Conservation (phyloP, 2,329 filamentous ascomycete species). For the Beauveria scarabaeidicola region DNA sequence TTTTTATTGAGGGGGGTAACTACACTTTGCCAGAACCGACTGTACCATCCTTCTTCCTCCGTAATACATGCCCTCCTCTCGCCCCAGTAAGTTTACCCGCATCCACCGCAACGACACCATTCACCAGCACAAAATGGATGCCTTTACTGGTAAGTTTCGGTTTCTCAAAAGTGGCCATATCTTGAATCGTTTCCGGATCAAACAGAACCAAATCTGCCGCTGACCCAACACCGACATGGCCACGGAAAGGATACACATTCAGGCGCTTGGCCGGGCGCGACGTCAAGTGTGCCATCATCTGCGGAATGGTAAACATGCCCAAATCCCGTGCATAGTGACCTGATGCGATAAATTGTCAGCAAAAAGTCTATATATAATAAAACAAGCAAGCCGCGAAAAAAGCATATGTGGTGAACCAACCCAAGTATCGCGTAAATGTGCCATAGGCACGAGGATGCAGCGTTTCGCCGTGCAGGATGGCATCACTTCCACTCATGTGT, state of each 20-base stretch:
- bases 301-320: slow-evolving; percentile 15
- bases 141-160: slow-evolving; percentile 16
- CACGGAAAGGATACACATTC: slow-evolving; percentile 16
- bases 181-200: slow-evolving; percentile 14
- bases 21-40: neutral
- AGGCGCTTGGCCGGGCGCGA: slow-evolving; percentile 18
- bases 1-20: too few species aligned
- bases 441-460: slow-evolving; percentile 19
- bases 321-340: slow-evolving; percentile 18
- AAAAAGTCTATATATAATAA: neutral
- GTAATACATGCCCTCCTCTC: slow-evolving; percentile 15
- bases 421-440: slow-evolving; percentile 18
- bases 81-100: slow-evolving; percentile 16
- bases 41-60: slow-evolving; percentile 10
- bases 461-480: slow-evolving; percentile 18
- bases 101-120: slow-evolving; percentile 17
- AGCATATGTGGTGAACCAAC: neutral
- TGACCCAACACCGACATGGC: slow-evolving; percentile 16
- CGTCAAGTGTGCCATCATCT: slow-evolving; percentile 18
- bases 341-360: neutral
- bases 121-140: slow-evolving; percentile 18
- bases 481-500: slow-evolving; percentile 19
- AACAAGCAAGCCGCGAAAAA: neutral
- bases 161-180: slow-evolving; percentile 18
- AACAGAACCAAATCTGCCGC: slow-evolving; percentile 19